Conservation (phyloP, 805 yeast species). For the Candida maesae region DNA sequence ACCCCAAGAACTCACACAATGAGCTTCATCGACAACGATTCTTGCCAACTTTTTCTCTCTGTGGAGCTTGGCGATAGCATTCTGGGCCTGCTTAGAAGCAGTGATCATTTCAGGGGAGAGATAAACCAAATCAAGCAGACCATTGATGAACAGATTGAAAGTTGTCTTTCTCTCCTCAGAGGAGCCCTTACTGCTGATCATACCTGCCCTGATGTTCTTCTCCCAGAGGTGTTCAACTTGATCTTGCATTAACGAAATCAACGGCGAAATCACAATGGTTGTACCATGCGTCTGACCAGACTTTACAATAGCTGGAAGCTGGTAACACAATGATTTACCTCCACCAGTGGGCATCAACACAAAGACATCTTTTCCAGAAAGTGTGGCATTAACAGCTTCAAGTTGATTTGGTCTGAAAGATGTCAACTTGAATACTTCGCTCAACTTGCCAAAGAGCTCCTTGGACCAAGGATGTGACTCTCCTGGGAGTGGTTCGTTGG, state of each 20-base stretch:
- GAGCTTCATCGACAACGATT: conserved; percentile 95
- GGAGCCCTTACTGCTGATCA: conserved; percentile 77
- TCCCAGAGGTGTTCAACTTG: conserved; percentile 79
- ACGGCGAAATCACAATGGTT: conserved; percentile 89
- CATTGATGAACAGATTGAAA: conserved; percentile 58
- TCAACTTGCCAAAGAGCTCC: conserved; percentile 60
- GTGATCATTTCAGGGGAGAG: conserved; percentile 94
- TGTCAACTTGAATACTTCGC: conserved; percentile 54
- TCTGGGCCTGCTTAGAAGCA: conserved; percentile 64
- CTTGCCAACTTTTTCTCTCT: conserved; percentile 62
- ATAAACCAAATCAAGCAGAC: conserved; percentile 72
- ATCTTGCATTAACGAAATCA: conserved; percentile 96
- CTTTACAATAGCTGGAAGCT: conserved; percentile 81
- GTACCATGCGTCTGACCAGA: conserved; percentile 78
- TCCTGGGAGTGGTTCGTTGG: conserved; percentile 13
- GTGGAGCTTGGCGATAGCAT: conserved; percentile 56
- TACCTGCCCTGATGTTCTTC: conserved; percentile 73
- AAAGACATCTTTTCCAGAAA: conserved; percentile 80
- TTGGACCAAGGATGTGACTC: conserved; percentile 50
- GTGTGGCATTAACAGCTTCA: conserved; percentile 78
- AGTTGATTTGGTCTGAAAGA: conserved; percentile 79
- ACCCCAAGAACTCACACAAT: conserved; percentile 98
- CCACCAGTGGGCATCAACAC: conserved; percentile 99
- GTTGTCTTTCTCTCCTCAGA: conserved; percentile 60
- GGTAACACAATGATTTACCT: conserved; percentile 94